These are phyloP conservation scores for Cercospora nicotianae DNA, from an alignment of 2,329 filamentous ascomycete genomes.

Conservation along the genomic window DNA sequence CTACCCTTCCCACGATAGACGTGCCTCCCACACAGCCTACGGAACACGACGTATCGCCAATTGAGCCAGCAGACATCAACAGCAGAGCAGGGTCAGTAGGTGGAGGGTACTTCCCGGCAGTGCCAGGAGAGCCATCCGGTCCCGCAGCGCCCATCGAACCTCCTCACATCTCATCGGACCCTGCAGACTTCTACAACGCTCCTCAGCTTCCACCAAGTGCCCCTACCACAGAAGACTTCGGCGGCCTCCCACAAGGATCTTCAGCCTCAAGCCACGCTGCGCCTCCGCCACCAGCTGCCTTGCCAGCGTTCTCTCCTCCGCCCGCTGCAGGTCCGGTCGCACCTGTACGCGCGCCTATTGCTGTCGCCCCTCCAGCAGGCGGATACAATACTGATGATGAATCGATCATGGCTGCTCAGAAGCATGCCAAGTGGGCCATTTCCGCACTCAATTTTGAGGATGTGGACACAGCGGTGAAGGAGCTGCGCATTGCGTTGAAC, in stretches of 20 bases:
- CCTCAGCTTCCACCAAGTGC: conserved; percentile 17
- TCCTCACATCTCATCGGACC: conserved; percentile 14
- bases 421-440: conserved; percentile 95
- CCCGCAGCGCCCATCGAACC: background rate
- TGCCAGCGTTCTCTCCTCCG: conserved; percentile 18
- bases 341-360: background rate
- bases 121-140: conserved; percentile 45
- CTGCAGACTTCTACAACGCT: conserved; percentile 29
- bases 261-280: conserved; percentile 20
- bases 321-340: conserved; percentile 26
- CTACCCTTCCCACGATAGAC: conserved; percentile 41
- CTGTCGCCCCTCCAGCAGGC: conserved; percentile 36
- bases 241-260: conserved; percentile 11
- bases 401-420: conserved; percentile 77
- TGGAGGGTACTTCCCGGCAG: conserved; percentile 60
- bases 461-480: conserved; percentile 81
- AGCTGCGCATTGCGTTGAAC: conserved; percentile 73
- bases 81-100: conserved; percentile 52
- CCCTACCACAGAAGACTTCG: conserved; percentile 15
- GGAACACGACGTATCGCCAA: conserved; percentile 52
- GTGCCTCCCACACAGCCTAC: conserved; percentile 1
- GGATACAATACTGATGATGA: conserved; percentile 63
- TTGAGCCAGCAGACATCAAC: conserved; percentile 44
- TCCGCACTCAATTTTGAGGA: conserved; percentile 97
- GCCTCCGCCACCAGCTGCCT: conserved; percentile 13